phyloP scores from a whole-genome alignment of 1,284 basidiomycete species.

The Ustilago crameri region DNA sequence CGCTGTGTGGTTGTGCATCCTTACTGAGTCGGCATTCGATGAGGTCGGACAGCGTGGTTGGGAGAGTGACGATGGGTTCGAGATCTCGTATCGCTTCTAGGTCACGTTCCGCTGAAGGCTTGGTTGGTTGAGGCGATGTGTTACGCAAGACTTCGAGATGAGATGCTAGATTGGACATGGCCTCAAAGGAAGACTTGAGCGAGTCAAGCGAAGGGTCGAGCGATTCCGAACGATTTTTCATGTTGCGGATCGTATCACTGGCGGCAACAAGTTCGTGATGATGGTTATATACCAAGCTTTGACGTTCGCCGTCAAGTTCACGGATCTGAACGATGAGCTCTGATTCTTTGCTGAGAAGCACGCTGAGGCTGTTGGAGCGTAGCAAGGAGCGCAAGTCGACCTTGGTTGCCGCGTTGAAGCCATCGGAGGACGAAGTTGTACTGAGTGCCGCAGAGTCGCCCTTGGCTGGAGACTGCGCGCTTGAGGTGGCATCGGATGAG shows the following conservation, averaged over 20 bases:
- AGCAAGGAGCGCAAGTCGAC: slow-evolving; percentile 41
- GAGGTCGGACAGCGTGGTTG: slow-evolving; percentile 43
- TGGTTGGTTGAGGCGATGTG: not conserved
- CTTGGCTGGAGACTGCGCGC: slow-evolving; percentile 9
- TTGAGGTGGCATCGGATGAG: slow-evolving; percentile 16
- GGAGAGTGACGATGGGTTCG: slow-evolving; percentile 52
- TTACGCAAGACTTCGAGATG: slow-evolving; percentile 32
- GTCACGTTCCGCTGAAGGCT: not conserved
- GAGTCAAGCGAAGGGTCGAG: slow-evolving; percentile 50
- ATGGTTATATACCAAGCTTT: slow-evolving; percentile 91
- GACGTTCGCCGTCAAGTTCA: slow-evolving; percentile 85
- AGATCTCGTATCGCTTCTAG: slow-evolving; percentile 35
- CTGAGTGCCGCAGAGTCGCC: not conserved
- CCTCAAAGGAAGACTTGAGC: slow-evolving; percentile 43
- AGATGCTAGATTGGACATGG: slow-evolving; percentile 45
- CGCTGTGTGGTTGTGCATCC: not conserved
- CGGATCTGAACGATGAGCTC: slow-evolving; percentile 74
- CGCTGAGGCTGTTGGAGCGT: slow-evolving; percentile 37
- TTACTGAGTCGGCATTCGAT: slow-evolving; percentile 26
- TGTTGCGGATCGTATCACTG: slow-evolving; percentile 84
- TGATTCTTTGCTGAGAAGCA: slow-evolving; percentile 48
- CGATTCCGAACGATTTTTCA: slow-evolving; percentile 52
- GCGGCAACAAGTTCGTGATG: slow-evolving; percentile 92
- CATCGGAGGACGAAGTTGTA: not conserved
- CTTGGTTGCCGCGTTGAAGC: slow-evolving; percentile 3